Percentiles rank a stretch among this genome's conserved stretches.
Evolutionary conservation across 805 yeast species (phyloP).

Genomic region (Sugiyamaella valdiviana): DNA sequence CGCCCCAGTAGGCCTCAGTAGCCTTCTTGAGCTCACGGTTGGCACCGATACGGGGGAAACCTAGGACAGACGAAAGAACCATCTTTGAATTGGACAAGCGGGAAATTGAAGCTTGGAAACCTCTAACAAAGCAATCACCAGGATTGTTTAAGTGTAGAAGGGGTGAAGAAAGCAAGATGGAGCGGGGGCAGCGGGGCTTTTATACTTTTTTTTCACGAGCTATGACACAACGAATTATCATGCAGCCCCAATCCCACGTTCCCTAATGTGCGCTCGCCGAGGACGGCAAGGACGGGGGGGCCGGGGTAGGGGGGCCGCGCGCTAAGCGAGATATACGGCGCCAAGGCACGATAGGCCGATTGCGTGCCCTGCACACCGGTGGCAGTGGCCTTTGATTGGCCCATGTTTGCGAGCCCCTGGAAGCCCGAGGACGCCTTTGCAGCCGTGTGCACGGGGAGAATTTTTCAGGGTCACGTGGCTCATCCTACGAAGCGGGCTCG

Average conservation of each 20-base stretch:
- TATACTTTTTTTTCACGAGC: not conserved
- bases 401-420: too few relatives aligned
- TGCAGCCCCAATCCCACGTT: not conserved
- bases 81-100: constrained; percentile 35
- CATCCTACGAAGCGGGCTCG: not conserved
- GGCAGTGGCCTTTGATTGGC: not conserved
- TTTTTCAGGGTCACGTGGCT: not conserved
- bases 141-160: not conserved
- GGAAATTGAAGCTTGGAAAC: not conserved
- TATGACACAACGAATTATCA: not conserved
- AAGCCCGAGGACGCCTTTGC: too few relatives aligned
- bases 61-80: constrained; percentile 97
- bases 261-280: not conserved
- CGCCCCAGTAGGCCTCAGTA: constrained; percentile 98
- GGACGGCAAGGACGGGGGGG: not conserved
- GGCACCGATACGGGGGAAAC: constrained; percentile 99
- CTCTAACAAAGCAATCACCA: not conserved
- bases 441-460: too few relatives aligned
- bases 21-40: constrained; percentile 98
- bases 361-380: not conserved
- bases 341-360: not conserved
- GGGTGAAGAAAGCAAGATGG: not conserved
- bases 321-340: not conserved
- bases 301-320: not conserved
- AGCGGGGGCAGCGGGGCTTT: not conserved